Evolutionary conservation across 1,139 yeast species (phyloP).

Genomic region (Torulaspora globosa): DNA sequence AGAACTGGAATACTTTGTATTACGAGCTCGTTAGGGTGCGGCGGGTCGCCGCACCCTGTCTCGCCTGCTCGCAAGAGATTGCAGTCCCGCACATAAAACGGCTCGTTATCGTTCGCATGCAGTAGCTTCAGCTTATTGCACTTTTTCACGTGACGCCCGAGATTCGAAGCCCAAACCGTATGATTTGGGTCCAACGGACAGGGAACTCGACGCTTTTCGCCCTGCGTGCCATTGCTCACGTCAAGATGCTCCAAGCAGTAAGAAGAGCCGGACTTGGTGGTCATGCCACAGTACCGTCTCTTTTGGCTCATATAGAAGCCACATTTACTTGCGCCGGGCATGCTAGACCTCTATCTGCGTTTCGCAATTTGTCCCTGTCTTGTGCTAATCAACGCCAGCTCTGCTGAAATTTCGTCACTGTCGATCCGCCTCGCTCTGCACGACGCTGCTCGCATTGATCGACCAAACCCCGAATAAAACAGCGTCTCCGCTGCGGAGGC

Average conservation of each 20-base stretch:
- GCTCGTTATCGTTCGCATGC: slow-evolving; percentile 41
- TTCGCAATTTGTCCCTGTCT: too few species aligned
- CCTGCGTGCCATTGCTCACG: background rate
- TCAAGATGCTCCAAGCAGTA: slow-evolving; percentile 11
- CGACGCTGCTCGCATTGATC: background rate
- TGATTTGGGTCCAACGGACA: slow-evolving; percentile 80
- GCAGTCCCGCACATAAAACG: slow-evolving; percentile 22
- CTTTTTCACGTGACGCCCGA: slow-evolving; percentile 54
- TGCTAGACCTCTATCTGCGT: background rate
- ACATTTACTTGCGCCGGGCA: slow-evolving; percentile 5
- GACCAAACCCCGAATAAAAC: background rate
- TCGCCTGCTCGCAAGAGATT: slow-evolving; percentile 19
- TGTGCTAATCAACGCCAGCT: too few species aligned
- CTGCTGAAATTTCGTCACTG: too few species aligned
- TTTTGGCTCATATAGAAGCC: slow-evolving; percentile 12
- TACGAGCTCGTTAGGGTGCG: slow-evolving; percentile 8
- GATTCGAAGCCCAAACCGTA: slow-evolving; percentile 59
- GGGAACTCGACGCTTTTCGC: slow-evolving; percentile 45
- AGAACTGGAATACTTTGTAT: slow-evolving; percentile 39
- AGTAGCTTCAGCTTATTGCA: slow-evolving; percentile 49
- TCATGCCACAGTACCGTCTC: slow-evolving; percentile 15
- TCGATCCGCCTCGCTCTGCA: background rate
- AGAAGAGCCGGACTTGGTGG: slow-evolving; percentile 6
- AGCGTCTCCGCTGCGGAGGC: background rate
- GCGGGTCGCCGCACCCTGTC: slow-evolving; percentile 2